These are phyloP conservation scores for Fusarium begoniae DNA, from an alignment of 2,329 filamentous ascomycete genomes.

Conservation along the genomic window DNA sequence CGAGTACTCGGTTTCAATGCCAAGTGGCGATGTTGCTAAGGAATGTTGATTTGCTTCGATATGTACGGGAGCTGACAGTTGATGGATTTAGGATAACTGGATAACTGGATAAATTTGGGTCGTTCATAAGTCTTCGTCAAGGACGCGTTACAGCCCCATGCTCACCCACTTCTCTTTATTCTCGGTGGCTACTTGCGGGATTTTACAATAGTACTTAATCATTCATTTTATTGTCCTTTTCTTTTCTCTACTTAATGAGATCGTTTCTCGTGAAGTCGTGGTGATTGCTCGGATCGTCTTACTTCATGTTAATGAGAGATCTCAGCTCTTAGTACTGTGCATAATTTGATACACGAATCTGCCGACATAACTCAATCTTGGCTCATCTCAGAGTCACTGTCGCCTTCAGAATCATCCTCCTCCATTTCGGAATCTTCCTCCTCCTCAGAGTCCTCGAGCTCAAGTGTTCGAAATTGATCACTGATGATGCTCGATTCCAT, in stretches of 20 bases:
- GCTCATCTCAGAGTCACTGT: background rate
- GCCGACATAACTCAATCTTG: background rate
- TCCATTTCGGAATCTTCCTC: background rate
- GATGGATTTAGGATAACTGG: background rate
- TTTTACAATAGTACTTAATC: background rate
- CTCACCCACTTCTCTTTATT: background rate
- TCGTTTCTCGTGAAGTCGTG: too few relatives aligned
- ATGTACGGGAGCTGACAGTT: background rate
- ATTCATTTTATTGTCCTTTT: background rate
- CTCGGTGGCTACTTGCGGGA: background rate
- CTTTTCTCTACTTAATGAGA: background rate
- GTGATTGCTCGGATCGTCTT: background rate
- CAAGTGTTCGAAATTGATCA: background rate
- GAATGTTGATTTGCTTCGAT: conserved; percentile 31
- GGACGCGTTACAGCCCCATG: background rate
- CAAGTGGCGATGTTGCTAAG: conserved; percentile 54
- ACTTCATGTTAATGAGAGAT: background rate
- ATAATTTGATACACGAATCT: background rate
- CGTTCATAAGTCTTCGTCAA: background rate
- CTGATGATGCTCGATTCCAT: background rate
- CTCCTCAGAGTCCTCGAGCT: background rate
- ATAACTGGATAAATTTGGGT: background rate
- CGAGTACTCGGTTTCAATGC: conserved; percentile 69
- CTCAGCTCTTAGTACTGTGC: background rate
- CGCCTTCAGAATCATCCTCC: background rate